Base-by-base conservation (phyloP, 2,329 filamentous ascomycete species). In the Stagonosporopsis vannaccii region DNA sequence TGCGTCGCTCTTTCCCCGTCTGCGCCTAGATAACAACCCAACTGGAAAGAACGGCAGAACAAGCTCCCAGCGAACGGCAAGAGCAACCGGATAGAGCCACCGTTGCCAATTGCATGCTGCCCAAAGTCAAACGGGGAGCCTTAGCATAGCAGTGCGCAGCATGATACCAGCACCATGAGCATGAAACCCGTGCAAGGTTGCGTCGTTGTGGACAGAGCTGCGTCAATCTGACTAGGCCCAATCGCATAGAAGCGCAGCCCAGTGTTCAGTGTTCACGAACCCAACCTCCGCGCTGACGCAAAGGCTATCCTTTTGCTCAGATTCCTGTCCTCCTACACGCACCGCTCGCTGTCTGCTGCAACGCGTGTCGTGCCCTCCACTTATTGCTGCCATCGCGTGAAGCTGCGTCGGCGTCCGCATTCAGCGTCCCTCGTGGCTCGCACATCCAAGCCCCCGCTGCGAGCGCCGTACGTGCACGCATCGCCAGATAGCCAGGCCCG, bases 371-470 rank as follows among this genome's bases (percentile, higher is more conserved):
- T 50, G 50, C 49, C 44, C 40, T 28, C 44, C 36, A 13, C 40
- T 44, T 50, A 44, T 49, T 45, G 55, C 41, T 32, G 40, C 42
- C 19, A 43, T 26, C 30, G 54, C 51, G 58, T 55, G 51, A 56
- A 57, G 58, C 57, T 60, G 48, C 58, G 54, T 53, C 22, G 15
- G 50, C 39, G 20, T 44, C 22, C 19, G 50, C 39, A 25, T 41
- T 45, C 45, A 55, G 56, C 46, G 51, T 44, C 41, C 55, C 59
- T 61, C 56, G 58, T 54, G 48, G 54, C 43, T 48, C 55, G 49
- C 59, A 59, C 53, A 53, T 55, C 57, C 51, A 58, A 61, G 51
- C 55, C 61, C 53, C 58, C 58, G 58, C 60, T 57, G 51, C 44
- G 51, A 55, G 51, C 33, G 19, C 48, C 37, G 41, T 43, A 52